These are phyloP conservation scores for Lomentospora prolificans DNA, from an alignment of 2,329 filamentous ascomycete genomes.

Conservation along the genomic window DNA sequence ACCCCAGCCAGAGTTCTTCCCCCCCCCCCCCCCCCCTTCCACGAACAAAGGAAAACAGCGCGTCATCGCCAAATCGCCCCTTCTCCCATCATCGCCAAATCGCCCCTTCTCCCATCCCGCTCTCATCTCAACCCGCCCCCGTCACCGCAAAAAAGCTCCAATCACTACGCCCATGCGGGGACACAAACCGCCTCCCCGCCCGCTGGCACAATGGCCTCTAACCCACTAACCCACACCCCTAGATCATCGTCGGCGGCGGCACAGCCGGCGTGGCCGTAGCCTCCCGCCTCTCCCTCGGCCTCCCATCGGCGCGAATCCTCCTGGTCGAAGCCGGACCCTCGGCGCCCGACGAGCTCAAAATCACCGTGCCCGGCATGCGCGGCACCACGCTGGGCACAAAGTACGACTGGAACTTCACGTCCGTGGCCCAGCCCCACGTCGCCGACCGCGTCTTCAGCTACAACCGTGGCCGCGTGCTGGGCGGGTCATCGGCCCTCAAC, in stretches of 20 bases:
- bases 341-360: constrained; percentile 19
- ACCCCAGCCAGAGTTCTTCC: neutral
- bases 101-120: no score
- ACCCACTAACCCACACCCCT: no score
- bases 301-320: constrained; percentile 19
- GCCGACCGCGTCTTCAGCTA: constrained; percentile 29
- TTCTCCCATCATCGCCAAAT: no score
- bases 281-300: constrained; percentile 21
- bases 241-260: constrained; percentile 23
- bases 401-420: constrained; percentile 34
- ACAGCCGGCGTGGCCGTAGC: constrained; percentile 24
- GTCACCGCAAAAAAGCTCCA: no score
- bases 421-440: constrained; percentile 28
- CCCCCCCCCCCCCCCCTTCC: neutral
- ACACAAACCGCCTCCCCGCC: no score
- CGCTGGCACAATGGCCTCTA: no score
- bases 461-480: constrained; percentile 37
- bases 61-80: no score
- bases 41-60: no score
- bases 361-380: constrained; percentile 22
- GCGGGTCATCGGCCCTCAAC: constrained; percentile 37
- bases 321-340: constrained; percentile 21
- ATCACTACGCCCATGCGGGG: no score
- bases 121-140: no score
- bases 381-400: constrained; percentile 18